These are phyloP conservation scores for Spatholobus suberectus DNA, from an alignment of 306 rosid species.

Conservation along the genomic window DNA sequence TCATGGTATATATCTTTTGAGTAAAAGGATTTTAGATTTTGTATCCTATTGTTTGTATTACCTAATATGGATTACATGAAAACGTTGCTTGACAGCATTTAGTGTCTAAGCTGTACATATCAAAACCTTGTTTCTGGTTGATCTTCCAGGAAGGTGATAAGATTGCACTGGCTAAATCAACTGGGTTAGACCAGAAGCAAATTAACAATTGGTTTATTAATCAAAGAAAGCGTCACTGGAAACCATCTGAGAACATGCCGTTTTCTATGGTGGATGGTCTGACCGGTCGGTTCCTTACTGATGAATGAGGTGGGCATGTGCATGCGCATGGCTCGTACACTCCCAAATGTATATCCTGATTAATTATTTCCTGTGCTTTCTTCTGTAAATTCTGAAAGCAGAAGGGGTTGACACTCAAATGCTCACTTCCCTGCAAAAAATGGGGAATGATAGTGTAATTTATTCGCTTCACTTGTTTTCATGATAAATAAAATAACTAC, in stretches of 20 bases:
- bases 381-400: conserved; percentile 43
- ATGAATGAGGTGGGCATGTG: conserved; percentile 38
- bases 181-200: conserved; percentile 90
- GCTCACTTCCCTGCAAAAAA: conserved; percentile 14
- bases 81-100: not conserved
- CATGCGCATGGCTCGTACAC: not conserved
- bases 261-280: conserved; percentile 64
- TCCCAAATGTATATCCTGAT: conserved; percentile 32
- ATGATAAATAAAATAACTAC: conserved; percentile 33
- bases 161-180: conserved; percentile 68
- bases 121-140: not conserved
- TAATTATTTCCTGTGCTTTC: conserved; percentile 33
- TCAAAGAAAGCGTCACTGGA: conserved; percentile 89
- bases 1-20: not conserved
- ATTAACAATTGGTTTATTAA: conserved; percentile 92
- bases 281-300: conserved; percentile 54
- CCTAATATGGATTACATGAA: not conserved
- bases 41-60: not conserved
- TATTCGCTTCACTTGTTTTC: conserved; percentile 34
- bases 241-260: conserved; percentile 78
- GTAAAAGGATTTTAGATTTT: not conserved
- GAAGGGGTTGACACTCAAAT: conserved; percentile 28
- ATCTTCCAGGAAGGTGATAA: conserved; percentile 77
- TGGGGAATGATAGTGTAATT: conserved; percentile 36
- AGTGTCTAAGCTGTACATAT: not conserved